Percentiles rank a stretch among this genome's conserved stretches.
These are phyloP conservation scores for Abrus pulchellus DNA, from an alignment of 306 rosid genomes.

Conservation along the genomic window DNA sequence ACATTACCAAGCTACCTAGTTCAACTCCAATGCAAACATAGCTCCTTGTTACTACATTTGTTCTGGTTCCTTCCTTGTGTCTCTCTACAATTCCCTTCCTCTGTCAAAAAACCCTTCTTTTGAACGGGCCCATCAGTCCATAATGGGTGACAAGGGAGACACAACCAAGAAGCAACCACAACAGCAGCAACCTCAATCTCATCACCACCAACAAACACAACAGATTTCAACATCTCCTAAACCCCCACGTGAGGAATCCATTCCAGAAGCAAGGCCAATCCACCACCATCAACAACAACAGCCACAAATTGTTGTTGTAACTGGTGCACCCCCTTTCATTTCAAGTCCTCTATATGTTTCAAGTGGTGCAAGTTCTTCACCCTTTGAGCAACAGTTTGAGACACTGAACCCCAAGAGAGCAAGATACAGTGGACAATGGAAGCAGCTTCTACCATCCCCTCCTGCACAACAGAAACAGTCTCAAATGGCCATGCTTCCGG, in stretches of 20 bases:
- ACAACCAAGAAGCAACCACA: constrained; percentile 60
- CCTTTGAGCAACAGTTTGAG: constrained; percentile 71
- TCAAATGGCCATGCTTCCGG: constrained; percentile 55
- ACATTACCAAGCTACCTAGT: constrained; percentile 45
- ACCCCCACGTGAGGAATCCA: constrained; percentile 59
- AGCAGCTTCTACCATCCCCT: constrained; percentile 81
- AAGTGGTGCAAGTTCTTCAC: constrained; percentile 62
- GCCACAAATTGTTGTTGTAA: constrained; percentile 45
- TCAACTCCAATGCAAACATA: constrained; percentile 48
- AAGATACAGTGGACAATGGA: constrained; percentile 91
- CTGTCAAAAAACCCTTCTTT: not conserved
- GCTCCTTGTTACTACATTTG: constrained; percentile 25
- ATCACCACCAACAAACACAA: constrained; percentile 52
- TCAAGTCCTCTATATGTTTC: constrained; percentile 66
- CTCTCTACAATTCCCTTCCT: constrained; percentile 4
- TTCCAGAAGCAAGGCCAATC: constrained; percentile 52
- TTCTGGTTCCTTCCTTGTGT: constrained; percentile 48
- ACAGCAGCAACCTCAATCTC: constrained; percentile 41
- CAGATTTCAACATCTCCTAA: constrained; percentile 75
- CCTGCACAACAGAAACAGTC: constrained; percentile 63
- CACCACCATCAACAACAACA: constrained; percentile 49
- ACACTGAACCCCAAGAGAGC: constrained; percentile 72
- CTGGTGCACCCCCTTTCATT: constrained; percentile 57
- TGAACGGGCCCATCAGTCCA: constrained; percentile 56
- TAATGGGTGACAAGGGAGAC: constrained; percentile 81